These are phyloP conservation scores for Waitea zeae DNA, from an alignment of 1,284 basidiomycete genomes.

Conservation along the genomic window DNA sequence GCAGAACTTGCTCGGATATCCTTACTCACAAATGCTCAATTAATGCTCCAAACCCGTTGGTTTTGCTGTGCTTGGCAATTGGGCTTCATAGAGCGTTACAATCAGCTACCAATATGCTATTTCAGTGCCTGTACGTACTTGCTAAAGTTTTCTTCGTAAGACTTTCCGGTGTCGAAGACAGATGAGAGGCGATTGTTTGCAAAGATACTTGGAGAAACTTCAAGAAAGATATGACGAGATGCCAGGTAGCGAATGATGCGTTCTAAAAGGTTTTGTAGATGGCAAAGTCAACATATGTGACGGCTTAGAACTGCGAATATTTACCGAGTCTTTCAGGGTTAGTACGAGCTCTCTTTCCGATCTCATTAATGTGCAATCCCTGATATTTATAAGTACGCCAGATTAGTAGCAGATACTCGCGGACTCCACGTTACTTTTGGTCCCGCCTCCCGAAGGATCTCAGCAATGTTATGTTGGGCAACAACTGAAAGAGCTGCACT, in stretches of 20 bases:
- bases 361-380: too few relatives aligned
- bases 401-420: too few relatives aligned
- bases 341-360: too few relatives aligned
- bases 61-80: conserved; percentile 11
- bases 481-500: too few relatives aligned
- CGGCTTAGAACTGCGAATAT: neutral
- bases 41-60: conserved; percentile 10
- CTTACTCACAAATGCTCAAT: conserved; percentile 11
- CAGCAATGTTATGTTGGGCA: too few relatives aligned
- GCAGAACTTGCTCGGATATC: neutral
- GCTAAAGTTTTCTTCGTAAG: conserved; percentile 6
- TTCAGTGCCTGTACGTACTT: conserved; percentile 1
- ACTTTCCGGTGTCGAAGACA: conserved; percentile 13
- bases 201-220: conserved; percentile 15
- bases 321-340: neutral
- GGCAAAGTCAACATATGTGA: too few relatives aligned
- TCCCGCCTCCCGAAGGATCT: too few relatives aligned
- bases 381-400: too few relatives aligned
- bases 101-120: neutral
- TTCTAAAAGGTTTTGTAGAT: conserved; percentile 7
- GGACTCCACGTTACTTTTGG: too few relatives aligned
- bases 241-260: conserved; percentile 14
- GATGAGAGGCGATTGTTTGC: conserved; percentile 14
- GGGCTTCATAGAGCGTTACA: neutral
- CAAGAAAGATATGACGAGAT: conserved; percentile 12